These are phyloP conservation scores for Chlorella vulgaris DNA, from an alignment of 139 green algal genomes.

Conservation along the genomic window DNA sequence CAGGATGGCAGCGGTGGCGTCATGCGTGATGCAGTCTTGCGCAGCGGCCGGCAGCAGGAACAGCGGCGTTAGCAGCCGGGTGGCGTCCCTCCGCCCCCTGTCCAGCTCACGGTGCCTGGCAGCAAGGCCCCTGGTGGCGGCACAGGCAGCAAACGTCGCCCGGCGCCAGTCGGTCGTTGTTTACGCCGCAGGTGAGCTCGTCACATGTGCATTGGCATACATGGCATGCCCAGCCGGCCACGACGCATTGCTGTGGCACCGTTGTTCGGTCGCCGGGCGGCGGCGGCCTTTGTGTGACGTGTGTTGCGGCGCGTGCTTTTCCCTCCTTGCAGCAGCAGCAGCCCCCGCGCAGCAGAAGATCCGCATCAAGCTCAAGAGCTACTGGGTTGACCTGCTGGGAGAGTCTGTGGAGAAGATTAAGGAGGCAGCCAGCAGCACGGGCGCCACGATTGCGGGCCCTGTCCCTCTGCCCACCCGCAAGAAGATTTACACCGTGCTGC, in stretches of 20 bases:
- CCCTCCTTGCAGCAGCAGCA: slow-evolving; percentile 14
- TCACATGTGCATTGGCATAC: too few species aligned
- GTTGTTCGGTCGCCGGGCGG: too few species aligned
- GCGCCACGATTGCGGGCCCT: slow-evolving; percentile 66
- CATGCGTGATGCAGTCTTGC: slow-evolving; percentile 8
- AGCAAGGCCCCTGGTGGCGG: slow-evolving; percentile 21
- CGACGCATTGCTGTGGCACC: too few species aligned
- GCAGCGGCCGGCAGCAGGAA: slow-evolving; percentile 4
- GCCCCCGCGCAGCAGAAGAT: slow-evolving; percentile 52
- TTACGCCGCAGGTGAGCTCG: not conserved
- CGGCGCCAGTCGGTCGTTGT: slow-evolving; percentile 10
- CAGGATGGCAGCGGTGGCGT: slow-evolving; percentile 23
- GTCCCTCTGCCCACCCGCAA: slow-evolving; percentile 71
- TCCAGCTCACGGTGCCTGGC: slow-evolving; percentile 16
- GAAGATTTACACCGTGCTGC: slow-evolving; percentile 72
- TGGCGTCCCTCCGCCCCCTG: slow-evolving; percentile 19
- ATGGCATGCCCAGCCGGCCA: too few species aligned
- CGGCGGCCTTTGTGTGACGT: too few species aligned
- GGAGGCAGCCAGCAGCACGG: slow-evolving; percentile 64
- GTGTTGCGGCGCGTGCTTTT: too few species aligned
- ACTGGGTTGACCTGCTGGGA: slow-evolving; percentile 56
- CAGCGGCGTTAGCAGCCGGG: slow-evolving; percentile 14
- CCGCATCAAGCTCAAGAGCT: slow-evolving; percentile 81
- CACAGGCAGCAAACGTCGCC: not conserved
- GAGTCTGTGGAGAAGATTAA: slow-evolving; percentile 64